Evolutionary conservation across 305 asterid species (phyloP).

Genomic region (Plantago coronopus): DNA sequence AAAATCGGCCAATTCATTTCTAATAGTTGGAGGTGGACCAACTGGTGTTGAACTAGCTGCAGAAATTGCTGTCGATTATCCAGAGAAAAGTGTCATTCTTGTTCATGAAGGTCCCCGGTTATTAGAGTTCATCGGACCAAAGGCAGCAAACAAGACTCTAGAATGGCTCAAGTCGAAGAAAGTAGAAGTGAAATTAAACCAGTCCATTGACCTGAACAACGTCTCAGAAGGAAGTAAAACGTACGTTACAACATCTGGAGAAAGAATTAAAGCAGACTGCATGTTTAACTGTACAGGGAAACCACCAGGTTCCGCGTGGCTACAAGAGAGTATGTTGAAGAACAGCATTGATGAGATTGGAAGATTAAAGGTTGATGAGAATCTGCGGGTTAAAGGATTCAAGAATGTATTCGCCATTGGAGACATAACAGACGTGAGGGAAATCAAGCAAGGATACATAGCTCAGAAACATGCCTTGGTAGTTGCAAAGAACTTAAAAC

Average conservation of each 20-base stretch:
- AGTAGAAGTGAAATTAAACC: slow-evolving; percentile 61
- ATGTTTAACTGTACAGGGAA: slow-evolving; percentile 66
- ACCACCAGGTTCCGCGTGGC: slow-evolving; percentile 57
- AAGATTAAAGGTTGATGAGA: slow-evolving; percentile 66
- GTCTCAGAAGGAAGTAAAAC: slow-evolving; percentile 33
- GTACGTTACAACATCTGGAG: slow-evolving; percentile 51
- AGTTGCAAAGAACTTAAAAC: slow-evolving; percentile 58
- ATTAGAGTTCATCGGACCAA: slow-evolving; percentile 72
- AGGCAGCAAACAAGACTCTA: slow-evolving; percentile 55
- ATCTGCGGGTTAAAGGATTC: slow-evolving; percentile 61
- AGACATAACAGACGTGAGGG: slow-evolving; percentile 74
- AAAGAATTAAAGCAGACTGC: slow-evolving; percentile 52
- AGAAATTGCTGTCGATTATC: slow-evolving; percentile 69
- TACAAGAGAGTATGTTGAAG: slow-evolving; percentile 44
- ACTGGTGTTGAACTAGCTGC: slow-evolving; percentile 79
- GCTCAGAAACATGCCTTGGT: slow-evolving; percentile 65
- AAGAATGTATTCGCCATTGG: slow-evolving; percentile 66
- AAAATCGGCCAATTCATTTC: slow-evolving; percentile 45
- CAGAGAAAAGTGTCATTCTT: slow-evolving; percentile 47
- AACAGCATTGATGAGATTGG: slow-evolving; percentile 46
- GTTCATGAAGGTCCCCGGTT: slow-evolving; percentile 63
- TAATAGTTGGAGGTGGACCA: slow-evolving; percentile 85
- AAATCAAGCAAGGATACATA: slow-evolving; percentile 68
- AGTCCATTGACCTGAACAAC: slow-evolving; percentile 42
- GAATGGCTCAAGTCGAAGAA: slow-evolving; percentile 58